phyloP scores from a whole-genome alignment of 306 rosid species.

The Urtica urens region DNA sequence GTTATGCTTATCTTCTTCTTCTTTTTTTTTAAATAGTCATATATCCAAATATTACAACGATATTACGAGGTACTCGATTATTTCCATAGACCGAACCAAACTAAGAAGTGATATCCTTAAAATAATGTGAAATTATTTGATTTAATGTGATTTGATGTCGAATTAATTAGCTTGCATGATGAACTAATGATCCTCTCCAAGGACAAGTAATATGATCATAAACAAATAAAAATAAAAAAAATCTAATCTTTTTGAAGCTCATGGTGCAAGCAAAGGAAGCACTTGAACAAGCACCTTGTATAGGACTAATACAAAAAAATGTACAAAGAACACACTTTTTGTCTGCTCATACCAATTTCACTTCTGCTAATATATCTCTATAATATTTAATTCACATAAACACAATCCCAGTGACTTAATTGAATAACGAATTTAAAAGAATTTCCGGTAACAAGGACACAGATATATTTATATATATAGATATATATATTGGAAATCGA shows the following conservation, averaged over 20 bases:
- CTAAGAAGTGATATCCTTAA: too few relatives aligned
- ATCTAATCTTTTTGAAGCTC: neutral
- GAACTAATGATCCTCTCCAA: too few relatives aligned
- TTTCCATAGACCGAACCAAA: too few relatives aligned
- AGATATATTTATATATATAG: too few relatives aligned
- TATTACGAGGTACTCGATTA: too few relatives aligned
- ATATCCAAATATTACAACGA: too few relatives aligned
- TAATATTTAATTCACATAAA: neutral
- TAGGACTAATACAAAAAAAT: neutral
- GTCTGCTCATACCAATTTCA: neutral
- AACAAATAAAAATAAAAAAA: neutral
- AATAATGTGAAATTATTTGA: too few relatives aligned
- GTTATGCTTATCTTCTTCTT: too few relatives aligned
- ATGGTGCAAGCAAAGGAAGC: neutral
- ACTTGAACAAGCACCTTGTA: neutral
- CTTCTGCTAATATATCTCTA: neutral
- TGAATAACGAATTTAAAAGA: slow-evolving; percentile 27
- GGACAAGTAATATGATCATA: too few relatives aligned
- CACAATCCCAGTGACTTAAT: neutral
- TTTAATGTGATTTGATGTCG: too few relatives aligned
- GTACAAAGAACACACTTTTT: slow-evolving; percentile 1
- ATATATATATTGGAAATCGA: neutral
- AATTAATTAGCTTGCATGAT: too few relatives aligned
- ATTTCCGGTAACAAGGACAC: slow-evolving; percentile 4
- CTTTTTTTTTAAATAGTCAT: too few relatives aligned